phyloP scores from a whole-genome alignment of 495 filamentous ascomycete genomes.

The Penicillium paxilli region DNA sequence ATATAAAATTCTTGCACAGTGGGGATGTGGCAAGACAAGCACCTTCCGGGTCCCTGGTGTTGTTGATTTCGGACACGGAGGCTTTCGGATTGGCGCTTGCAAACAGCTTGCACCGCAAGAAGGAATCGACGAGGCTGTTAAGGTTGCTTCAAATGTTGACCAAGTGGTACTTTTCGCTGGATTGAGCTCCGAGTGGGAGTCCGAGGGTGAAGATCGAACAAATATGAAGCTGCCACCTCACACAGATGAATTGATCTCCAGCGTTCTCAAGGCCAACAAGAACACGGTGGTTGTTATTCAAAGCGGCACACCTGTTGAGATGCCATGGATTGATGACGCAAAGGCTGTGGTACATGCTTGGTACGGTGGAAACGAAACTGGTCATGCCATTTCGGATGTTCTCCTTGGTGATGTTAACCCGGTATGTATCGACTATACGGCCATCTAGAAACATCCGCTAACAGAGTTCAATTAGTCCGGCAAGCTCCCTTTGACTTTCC shows the following conservation, averaged over 20 bases:
- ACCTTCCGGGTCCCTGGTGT: slow-evolving; percentile 48
- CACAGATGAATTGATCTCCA: slow-evolving; percentile 68
- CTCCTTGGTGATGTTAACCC: slow-evolving; percentile 61
- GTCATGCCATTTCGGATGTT: slow-evolving; percentile 54
- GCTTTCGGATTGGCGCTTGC: slow-evolving; percentile 72
- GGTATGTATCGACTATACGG: background rate
- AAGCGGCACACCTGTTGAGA: slow-evolving; percentile 75
- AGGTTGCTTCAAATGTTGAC: slow-evolving; percentile 60
- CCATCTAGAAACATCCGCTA: background rate
- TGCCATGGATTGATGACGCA: slow-evolving; percentile 73
- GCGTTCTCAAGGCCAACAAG: slow-evolving; percentile 65
- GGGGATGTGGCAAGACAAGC: slow-evolving; percentile 20
- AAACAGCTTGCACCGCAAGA: slow-evolving; percentile 55
- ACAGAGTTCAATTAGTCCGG: slow-evolving; percentile 31
- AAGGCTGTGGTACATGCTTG: slow-evolving; percentile 69
- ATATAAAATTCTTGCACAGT: slow-evolving; percentile 59
- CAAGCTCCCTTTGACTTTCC: slow-evolving; percentile 60
- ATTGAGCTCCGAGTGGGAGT: slow-evolving; percentile 80
- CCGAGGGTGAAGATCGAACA: slow-evolving; percentile 75
- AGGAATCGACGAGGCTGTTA: slow-evolving; percentile 55
- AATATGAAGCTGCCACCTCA: slow-evolving; percentile 72
- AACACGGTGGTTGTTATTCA: slow-evolving; percentile 74
- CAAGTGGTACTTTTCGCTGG: slow-evolving; percentile 74
- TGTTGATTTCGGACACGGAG: slow-evolving; percentile 60
- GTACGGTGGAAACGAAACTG: slow-evolving; percentile 64